Percentiles rank a stretch among this genome's conserved stretches.
Conservation (phyloP, 1,284 basidiomycete genomes). For the Veloporphyrellus conicus region DNA sequence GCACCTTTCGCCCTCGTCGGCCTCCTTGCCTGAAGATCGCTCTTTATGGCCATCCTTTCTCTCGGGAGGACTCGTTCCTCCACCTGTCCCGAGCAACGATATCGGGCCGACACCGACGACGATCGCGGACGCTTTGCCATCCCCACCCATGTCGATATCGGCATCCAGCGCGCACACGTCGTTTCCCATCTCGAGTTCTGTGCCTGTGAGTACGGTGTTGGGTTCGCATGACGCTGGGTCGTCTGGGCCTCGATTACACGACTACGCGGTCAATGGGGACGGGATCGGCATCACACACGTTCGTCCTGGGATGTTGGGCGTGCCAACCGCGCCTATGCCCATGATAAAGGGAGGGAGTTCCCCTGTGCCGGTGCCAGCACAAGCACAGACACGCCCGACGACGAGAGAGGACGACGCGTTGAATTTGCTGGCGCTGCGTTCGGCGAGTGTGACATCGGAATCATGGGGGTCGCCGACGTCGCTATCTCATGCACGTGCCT, state of each 20-base stretch:
- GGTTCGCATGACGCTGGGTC: constrained; percentile 35
- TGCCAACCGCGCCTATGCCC: constrained; percentile 31
- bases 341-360: background rate
- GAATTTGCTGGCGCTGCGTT: constrained; percentile 25
- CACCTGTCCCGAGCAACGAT: constrained; percentile 37
- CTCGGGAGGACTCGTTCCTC: constrained; percentile 65
- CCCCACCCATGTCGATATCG: constrained; percentile 3
- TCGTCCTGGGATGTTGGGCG: constrained; percentile 55
- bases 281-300: constrained; percentile 53
- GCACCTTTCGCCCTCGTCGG: constrained; percentile 65
- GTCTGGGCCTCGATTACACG: constrained; percentile 58
- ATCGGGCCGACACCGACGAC: constrained; percentile 7
- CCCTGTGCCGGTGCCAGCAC: constrained; percentile 11
- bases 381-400: background rate
- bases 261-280: constrained; percentile 48
- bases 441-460: constrained; percentile 9
- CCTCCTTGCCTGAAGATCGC: constrained; percentile 88
- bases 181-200: constrained; percentile 42
- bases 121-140: background rate
- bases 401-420: constrained; percentile 23
- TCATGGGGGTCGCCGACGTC: constrained; percentile 14
- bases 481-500: constrained; percentile 13
- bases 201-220: constrained; percentile 32
- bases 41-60: constrained; percentile 78
- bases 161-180: constrained; percentile 19